phyloP scores from a whole-genome alignment of 345 rosid genomes.

The Camelina neglecta region DNA sequence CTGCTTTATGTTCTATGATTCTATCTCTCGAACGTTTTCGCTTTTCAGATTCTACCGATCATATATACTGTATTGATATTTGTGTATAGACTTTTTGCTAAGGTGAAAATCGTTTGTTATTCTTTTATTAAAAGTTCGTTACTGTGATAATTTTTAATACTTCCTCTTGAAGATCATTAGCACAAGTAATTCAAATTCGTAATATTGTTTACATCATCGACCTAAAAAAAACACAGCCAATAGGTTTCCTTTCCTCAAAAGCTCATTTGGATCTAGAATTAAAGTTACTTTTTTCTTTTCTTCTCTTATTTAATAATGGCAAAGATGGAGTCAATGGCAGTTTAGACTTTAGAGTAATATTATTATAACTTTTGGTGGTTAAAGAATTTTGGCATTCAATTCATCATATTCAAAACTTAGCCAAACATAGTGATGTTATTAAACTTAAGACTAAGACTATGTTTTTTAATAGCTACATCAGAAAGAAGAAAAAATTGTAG shows the following conservation, averaged over 20 bases:
- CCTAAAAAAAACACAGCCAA: background rate
- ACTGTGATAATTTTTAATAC: background rate
- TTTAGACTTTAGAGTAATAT: background rate
- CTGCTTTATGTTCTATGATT: background rate
- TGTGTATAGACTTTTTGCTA: too few species aligned
- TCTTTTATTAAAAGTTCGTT: background rate
- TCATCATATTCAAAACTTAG: background rate
- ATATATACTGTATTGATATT: background rate
- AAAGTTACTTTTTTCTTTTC: background rate
- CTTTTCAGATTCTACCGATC: background rate
- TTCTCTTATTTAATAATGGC: constrained; percentile 17
- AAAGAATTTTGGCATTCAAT: constrained; percentile 17
- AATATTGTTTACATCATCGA: background rate
- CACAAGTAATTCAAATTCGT: background rate
- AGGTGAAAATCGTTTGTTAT: background rate
- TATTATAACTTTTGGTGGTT: constrained; percentile 10
- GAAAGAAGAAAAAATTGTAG: background rate
- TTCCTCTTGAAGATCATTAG: constrained; percentile 22
- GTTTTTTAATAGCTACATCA: background rate
- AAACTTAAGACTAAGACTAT: background rate
- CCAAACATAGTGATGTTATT: background rate
- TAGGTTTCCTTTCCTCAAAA: constrained; percentile 1
- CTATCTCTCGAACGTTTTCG: background rate
- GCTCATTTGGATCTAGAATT: constrained; percentile 34
- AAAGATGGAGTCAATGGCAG: background rate